Evolutionary conservation across 2,329 filamentous ascomycete genomes (phyloP).

Genomic region (Botryotinia calthae): DNA sequence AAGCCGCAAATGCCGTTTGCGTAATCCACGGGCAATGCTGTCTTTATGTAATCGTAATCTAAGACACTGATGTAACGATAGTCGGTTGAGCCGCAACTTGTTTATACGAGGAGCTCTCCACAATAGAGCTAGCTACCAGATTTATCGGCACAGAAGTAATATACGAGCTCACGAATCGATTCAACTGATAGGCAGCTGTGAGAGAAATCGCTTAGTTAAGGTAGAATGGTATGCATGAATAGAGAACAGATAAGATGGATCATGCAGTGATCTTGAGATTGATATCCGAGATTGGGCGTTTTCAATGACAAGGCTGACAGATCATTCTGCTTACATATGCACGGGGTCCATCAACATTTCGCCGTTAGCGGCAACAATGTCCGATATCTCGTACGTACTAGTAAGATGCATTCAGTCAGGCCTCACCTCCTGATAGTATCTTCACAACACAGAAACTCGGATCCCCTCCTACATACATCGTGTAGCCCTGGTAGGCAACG

Average conservation of each 20-base stretch:
- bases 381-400: background rate
- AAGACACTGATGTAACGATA: slow-evolving; percentile 7
- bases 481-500: background rate
- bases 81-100: slow-evolving; percentile 9
- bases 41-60: slow-evolving; percentile 3
- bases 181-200: background rate
- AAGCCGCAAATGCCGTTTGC: background rate
- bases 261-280: background rate
- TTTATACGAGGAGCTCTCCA: slow-evolving; percentile 4
- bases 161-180: background rate
- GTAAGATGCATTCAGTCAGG: background rate
- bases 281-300: background rate
- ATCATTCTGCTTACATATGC: background rate
- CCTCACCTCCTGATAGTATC: background rate
- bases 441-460: background rate
- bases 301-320: background rate
- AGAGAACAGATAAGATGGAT: background rate
- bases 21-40: background rate
- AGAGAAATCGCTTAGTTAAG: background rate
- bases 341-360: background rate
- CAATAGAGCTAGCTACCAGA: background rate
- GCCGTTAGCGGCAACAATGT: background rate
- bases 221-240: slow-evolving; percentile 7
- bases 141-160: background rate
- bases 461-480: background rate